Base-by-base conservation (phyloP, 768 basidiomycete genomes). In the Naganishia randhawae region DNA sequence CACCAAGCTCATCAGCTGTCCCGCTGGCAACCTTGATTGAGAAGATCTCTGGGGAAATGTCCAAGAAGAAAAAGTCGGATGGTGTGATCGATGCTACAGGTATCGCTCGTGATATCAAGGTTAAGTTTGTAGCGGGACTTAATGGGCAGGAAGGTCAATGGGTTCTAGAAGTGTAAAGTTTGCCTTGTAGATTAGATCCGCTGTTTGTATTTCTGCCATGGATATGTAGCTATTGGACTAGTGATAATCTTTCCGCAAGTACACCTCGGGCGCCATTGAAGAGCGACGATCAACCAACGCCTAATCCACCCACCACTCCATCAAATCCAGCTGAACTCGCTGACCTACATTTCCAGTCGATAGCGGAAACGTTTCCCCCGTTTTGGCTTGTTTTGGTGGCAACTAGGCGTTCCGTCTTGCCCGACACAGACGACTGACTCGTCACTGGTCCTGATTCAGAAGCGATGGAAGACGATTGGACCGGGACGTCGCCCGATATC, bases 101-200 rank as follows among this genome's bases (percentile, higher is more conserved):
- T n/a, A 61, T 61, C 37, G 33, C 57, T 35, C 35, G 57, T 39
- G 57, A 61, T 42, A 61, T 61, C 19, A 61, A 61, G 37, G 57
- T 61, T 25, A 61, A 39, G n/a, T 61, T 61, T 29, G 57, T 61
- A 39, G 19, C n/a, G 17, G 57, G 57, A 27, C 25, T 25, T 9
- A 39, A n/a, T 8, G 57, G 57, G 10, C 37, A 61, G 39, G 57
- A 61, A 19, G 57, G 57, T 2, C 19, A 41, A 19, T 61, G 57
- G 57, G 57, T 61, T 19, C 37, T 61, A 1, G 57, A 61, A 9
- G 57, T 61, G 45, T 48, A 22, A 48, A 11, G 3, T 6, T 48
- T 22, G 14, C 45, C 7, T 48, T 48, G 45, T 48, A 48, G 45
- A 48, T 22, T n/a, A 22, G 4, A 6, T 3, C 4, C n/a, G 8